Conservation (phyloP, 2,329 filamentous ascomycete species). For the Ophiognomonia clavigignenti-juglandacearum region DNA sequence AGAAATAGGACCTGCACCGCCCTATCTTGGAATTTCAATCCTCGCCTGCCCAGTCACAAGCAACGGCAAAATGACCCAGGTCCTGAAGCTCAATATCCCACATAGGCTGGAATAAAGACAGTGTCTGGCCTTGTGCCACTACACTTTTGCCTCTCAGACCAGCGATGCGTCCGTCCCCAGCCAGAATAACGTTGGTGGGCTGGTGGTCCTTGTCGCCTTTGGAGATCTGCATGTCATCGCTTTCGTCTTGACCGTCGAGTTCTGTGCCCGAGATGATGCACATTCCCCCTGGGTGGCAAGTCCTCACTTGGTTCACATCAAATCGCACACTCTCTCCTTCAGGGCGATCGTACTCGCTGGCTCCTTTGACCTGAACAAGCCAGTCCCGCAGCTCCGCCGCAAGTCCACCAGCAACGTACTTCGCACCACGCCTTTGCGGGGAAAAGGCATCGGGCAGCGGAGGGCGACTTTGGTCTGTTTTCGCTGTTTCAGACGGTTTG, state of each 20-base stretch:
- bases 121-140: slow-evolving; percentile 22
- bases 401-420: slow-evolving; percentile 35
- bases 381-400: slow-evolving; percentile 38
- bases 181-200: slow-evolving; percentile 17
- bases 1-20: no score
- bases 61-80: slow-evolving; percentile 29
- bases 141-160: slow-evolving; percentile 23
- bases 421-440: slow-evolving; percentile 28
- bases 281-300: slow-evolving; percentile 20
- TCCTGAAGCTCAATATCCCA: slow-evolving; percentile 31
- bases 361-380: slow-evolving; percentile 37
- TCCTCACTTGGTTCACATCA: slow-evolving; percentile 21
- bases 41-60: slow-evolving; percentile 29
- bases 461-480: slow-evolving; percentile 16
- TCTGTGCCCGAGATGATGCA: slow-evolving; percentile 22
- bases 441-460: slow-evolving; percentile 35
- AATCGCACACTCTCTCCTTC: slow-evolving; percentile 14
- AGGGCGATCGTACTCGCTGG: slow-evolving; percentile 17
- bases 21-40: no score
- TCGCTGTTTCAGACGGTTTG: slow-evolving; percentile 23
- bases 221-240: background rate
- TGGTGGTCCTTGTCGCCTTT: background rate
- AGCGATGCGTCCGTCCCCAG: slow-evolving; percentile 22
- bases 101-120: slow-evolving; percentile 30
- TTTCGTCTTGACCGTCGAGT: background rate